Evolutionary conservation across 441 rosid species (phyloP), one percentile per base, ranked within the genome.

Genomic region (Adansonia madagascariensis): DNA sequence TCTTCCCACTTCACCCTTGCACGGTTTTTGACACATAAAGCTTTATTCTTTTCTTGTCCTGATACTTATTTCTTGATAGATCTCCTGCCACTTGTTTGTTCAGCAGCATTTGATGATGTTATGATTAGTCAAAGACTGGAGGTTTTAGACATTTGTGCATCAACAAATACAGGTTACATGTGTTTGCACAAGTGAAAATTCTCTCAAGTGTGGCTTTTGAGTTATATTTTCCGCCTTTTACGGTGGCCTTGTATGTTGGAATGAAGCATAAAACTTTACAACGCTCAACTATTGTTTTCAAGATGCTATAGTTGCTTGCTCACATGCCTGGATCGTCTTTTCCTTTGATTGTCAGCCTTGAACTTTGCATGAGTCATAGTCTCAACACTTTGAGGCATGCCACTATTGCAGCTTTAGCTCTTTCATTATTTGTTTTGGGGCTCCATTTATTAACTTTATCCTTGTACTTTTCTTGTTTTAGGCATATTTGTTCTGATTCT

Each of bases 391-490:
- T 57, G 39, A 43, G 43, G 65, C 41, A 73, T 73, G 41, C 76
- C 64, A 41, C 18, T 22, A 4, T 57, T 43, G 76, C 15, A 73
- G 66, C 66, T 43, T 62, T 27, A 11, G 63, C 71, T 31, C 18
- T 50, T 75, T 74, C n/a, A n/a, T 46, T 47, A 22, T 49, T 75
- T 17, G 24, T 64, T 62, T 63, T 64, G 60, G 71, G 68, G 12
- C 15, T 44, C 41, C 49, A 27, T 67, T 77, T 52, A 67, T 75
- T 55, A 67, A 60, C 62, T 77, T 72, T 68, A 53, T 74, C 67
- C 60, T 63, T 77, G 52, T 74, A 41, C 56, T 35, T 47, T 66
- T 74, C 27, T 35, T 75, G 31, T 62, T 46, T 75, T 59, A 70
- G 64, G 47, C 24, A 11, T 75, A 20, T 60, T 52, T 47, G 6